Evolutionary conservation across 1,284 basidiomycete genomes (phyloP).

Genomic region (Volvariella surrecta): DNA sequence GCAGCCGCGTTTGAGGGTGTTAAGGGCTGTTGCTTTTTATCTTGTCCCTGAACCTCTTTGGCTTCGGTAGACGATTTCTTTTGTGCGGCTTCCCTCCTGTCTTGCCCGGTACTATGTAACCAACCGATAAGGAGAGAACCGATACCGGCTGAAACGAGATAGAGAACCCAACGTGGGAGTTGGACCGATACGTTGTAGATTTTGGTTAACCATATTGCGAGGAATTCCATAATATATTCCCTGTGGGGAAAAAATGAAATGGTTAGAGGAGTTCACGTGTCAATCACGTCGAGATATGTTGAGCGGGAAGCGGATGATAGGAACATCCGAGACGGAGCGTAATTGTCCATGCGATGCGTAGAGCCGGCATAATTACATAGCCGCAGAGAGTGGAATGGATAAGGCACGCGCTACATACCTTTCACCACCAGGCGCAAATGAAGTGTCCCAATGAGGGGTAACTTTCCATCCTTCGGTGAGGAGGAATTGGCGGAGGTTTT

Average conservation of each 20-base stretch:
- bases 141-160: slow-evolving; percentile 46
- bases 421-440: slow-evolving; percentile 62
- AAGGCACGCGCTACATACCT: slow-evolving; percentile 35
- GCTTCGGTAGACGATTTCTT: slow-evolving; percentile 10
- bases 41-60: background rate
- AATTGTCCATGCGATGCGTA: too few species aligned
- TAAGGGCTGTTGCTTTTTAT: slow-evolving; percentile 4
- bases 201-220: slow-evolving; percentile 39
- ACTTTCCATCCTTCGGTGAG: slow-evolving; percentile 48
- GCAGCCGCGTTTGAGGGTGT: background rate
- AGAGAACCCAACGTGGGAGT: slow-evolving; percentile 52
- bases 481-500: slow-evolving; percentile 55
- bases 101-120: slow-evolving; percentile 29
- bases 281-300: too few species aligned
- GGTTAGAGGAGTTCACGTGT: slow-evolving; percentile 4
- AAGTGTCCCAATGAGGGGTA: slow-evolving; percentile 51
- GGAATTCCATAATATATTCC: slow-evolving; percentile 58
- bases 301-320: background rate
- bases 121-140: slow-evolving; percentile 51
- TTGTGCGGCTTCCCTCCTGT: too few species aligned
- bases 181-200: slow-evolving; percentile 39
- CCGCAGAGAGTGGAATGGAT: slow-evolving; percentile 1
- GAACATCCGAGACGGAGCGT: too few species aligned
- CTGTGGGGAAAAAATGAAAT: slow-evolving; percentile 30
- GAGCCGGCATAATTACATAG: too few species aligned